Evolutionary conservation across 805 yeast species (phyloP).

Genomic region (Starmera dryadoides): DNA sequence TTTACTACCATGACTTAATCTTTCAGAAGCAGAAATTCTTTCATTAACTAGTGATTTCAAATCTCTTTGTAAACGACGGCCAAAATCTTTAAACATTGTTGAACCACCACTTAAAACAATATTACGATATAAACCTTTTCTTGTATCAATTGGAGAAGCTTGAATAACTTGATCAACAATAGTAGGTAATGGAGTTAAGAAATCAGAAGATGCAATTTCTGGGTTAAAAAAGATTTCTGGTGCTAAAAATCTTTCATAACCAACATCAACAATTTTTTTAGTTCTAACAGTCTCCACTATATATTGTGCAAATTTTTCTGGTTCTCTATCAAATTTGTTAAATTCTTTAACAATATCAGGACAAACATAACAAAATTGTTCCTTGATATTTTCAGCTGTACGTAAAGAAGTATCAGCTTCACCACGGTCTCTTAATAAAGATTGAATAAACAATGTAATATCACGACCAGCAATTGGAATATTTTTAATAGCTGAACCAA

Average conservation of each 20-base stretch:
- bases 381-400: conserved; percentile 96
- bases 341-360: conserved; percentile 98
- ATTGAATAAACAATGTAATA: conserved; percentile 89
- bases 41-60: conserved; percentile 80
- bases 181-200: conserved; percentile 91
- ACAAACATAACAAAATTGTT: conserved; percentile 93
- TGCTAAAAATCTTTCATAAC: conserved; percentile 95
- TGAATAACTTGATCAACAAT: conserved; percentile 95
- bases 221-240: conserved; percentile 99
- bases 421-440: conserved; percentile 91
- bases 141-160: conserved; percentile 93
- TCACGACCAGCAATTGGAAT: conserved; percentile 99
- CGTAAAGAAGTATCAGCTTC: conserved; percentile 88
- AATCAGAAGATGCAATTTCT: conserved; percentile 92
- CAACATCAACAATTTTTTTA: conserved; percentile 76
- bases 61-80: conserved; percentile 95
- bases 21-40: conserved; percentile 78
- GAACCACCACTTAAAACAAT: conserved; percentile 97
- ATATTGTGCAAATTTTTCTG: conserved; percentile 90
- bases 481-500: conserved; percentile 94
- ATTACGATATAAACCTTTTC: conserved; percentile 92
- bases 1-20: conserved; percentile 53
- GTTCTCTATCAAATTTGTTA: conserved; percentile 87
- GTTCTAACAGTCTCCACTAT: conserved; percentile 72
- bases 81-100: conserved; percentile 97